Evolutionary conservation across 345 rosid species (phyloP).

Genomic region (Murraya koenigii): DNA sequence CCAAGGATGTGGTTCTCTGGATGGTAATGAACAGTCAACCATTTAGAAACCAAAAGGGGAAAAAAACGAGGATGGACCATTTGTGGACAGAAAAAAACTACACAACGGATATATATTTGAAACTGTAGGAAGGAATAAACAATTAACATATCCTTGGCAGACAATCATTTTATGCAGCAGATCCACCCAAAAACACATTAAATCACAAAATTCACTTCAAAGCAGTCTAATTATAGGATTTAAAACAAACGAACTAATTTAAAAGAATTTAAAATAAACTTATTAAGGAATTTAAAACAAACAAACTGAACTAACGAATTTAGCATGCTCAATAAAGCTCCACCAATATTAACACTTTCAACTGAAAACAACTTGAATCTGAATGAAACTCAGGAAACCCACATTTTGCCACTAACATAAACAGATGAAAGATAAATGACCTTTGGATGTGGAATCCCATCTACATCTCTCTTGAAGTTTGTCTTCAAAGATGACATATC

Average conservation of each 20-base stretch:
- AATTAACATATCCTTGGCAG: not conserved
- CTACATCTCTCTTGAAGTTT: slow-evolving; percentile 35
- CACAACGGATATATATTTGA: not conserved
- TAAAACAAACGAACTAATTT: not conserved
- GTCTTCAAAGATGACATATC: slow-evolving; percentile 44
- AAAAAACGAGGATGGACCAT: not conserved
- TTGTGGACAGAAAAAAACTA: not conserved
- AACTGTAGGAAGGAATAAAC: not conserved
- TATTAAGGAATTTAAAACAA: too few species aligned
- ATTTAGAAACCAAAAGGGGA: slow-evolving; percentile 9
- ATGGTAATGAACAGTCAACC: slow-evolving; percentile 25
- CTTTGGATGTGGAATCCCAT: slow-evolving; percentile 52
- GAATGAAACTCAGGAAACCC: not conserved
- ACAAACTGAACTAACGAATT: not conserved
- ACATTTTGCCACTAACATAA: not conserved
- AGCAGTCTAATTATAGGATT: not conserved
- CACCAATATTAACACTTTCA: not conserved
- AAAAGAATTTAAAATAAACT: too few species aligned
- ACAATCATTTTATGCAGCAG: not conserved
- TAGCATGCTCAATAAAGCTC: not conserved
- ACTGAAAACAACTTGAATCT: not conserved
- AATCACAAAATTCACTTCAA: not conserved
- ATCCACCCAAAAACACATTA: not conserved
- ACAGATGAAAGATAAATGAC: slow-evolving; percentile 31
- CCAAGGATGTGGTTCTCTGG: slow-evolving; percentile 77